Percentiles rank a stretch among this genome's conserved stretches.
These are phyloP conservation scores for Jatropha podagrica DNA, from an alignment of 441 rosid species.

Conservation along the genomic window DNA sequence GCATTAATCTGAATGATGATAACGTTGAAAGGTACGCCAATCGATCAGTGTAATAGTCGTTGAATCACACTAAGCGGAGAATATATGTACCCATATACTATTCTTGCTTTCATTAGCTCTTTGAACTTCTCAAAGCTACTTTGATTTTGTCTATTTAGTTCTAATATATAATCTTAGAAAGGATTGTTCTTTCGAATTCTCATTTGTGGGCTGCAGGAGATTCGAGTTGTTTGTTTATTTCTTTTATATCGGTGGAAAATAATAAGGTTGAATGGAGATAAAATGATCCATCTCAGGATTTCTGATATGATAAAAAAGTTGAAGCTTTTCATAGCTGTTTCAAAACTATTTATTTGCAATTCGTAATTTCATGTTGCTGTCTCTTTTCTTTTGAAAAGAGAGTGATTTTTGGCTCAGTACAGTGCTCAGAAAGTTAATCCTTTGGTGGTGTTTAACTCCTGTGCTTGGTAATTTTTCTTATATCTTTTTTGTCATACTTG, in stretches of 20 bases:
- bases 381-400: neutral
- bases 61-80: neutral
- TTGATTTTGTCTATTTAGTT: neutral
- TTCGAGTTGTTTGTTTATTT: neutral
- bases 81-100: neutral
- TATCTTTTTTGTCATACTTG: neutral
- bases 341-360: neutral
- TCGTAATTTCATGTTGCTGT: neutral
- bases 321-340: neutral
- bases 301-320: too few species aligned
- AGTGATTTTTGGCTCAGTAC: neutral
- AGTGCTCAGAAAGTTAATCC: neutral
- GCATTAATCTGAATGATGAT: constrained; percentile 64
- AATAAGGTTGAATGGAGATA: neutral
- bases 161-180: neutral
- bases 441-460: neutral
- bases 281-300: neutral
- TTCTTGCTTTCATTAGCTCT: neutral
- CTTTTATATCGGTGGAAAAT: neutral
- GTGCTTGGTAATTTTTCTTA: neutral
- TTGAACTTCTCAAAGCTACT: neutral
- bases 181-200: neutral
- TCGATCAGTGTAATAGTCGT: constrained; percentile 46
- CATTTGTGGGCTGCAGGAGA: neutral
- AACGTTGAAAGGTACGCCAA: constrained; percentile 87